Conservation (phyloP, 2,329 filamentous ascomycete genomes). For the Botrytis paeoniae region DNA sequence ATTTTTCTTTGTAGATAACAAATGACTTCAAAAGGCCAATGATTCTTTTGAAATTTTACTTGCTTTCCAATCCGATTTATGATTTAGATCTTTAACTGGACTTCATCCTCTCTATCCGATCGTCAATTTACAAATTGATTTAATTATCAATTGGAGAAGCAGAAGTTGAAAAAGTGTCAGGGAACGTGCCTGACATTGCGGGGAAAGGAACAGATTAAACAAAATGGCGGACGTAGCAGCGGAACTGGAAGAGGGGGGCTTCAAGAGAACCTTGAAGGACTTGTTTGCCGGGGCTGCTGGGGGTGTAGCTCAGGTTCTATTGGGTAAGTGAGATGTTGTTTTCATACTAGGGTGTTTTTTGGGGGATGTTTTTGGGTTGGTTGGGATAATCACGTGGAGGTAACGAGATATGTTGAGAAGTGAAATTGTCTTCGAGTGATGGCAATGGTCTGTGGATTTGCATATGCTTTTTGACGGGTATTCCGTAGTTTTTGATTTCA, state of each 20-base stretch:
- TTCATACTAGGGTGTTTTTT: slow-evolving; percentile 9
- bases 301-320: slow-evolving; percentile 87
- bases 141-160: not conserved
- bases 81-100: not conserved
- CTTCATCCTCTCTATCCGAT: not conserved
- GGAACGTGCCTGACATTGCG: not conserved
- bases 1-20: slow-evolving; percentile 14
- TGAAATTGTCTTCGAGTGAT: not conserved
- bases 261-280: slow-evolving; percentile 61
- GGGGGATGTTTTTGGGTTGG: not conserved
- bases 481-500: not conserved
- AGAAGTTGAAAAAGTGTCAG: not conserved
- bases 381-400: slow-evolving; percentile 20
- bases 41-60: not conserved
- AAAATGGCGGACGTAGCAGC: slow-evolving; percentile 37
- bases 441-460: not conserved
- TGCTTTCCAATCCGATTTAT: not conserved
- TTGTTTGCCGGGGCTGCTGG: slow-evolving; percentile 86
- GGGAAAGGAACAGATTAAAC: slow-evolving; percentile 14
- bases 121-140: not conserved
- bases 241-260: slow-evolving; percentile 36
- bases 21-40: not conserved
- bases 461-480: not conserved
- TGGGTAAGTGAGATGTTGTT: slow-evolving; percentile 61
- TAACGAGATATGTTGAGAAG: not conserved